Base-by-base conservation (phyloP, 805 yeast genomes). In the Kodamaea restingae region DNA sequence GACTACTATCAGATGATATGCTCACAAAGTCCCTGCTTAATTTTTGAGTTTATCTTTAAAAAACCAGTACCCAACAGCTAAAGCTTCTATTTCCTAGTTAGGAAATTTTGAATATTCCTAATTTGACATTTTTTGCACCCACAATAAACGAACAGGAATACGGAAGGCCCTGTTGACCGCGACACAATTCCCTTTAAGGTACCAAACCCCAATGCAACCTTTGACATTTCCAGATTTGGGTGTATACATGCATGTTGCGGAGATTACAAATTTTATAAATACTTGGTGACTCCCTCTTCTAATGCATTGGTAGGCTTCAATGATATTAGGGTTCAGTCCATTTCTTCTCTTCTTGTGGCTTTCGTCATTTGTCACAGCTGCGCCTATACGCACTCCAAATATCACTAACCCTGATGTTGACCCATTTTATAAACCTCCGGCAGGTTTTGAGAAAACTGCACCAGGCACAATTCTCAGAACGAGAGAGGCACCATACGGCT, bases 381-480 rank as follows among this genome's bases (percentile, higher is more conserved):
- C 35, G 4, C 40, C 40, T n/a, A 32, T 30, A 20, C 28, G 35
- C 15, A 4, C 25, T 17, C 18, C 10, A n/a, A 12, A 30, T 29
- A 7, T 35, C 8, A 34, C 56, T 25, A 20, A 7, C 21, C 32
- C 32, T 7, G 21, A 18, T 30, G 38, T 9, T n/a, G 55, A 50
- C 29, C 39, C 42, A 5, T 50, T 49, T 40, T 50, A 49, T 30
- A 21, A 31, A 3, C 40, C 52, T 3, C 51, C 52, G 3, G 38
- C 14, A 1, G 52, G 54, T 3, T 48, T 22, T 30, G 53, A 51
- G 34, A 29, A 40, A 9, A 24, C 34, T 2, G 36, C 29, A 9
- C 39, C 41, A 8, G 55, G 55, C 7, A 44, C 47, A 2, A 44
- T 51, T 12, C 39, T 51, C 22, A 34, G 30, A 14, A 32, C 35